phyloP scores from a whole-genome alignment of 2,329 filamentous ascomycete genomes.

The Arthrinium puccinioides region DNA sequence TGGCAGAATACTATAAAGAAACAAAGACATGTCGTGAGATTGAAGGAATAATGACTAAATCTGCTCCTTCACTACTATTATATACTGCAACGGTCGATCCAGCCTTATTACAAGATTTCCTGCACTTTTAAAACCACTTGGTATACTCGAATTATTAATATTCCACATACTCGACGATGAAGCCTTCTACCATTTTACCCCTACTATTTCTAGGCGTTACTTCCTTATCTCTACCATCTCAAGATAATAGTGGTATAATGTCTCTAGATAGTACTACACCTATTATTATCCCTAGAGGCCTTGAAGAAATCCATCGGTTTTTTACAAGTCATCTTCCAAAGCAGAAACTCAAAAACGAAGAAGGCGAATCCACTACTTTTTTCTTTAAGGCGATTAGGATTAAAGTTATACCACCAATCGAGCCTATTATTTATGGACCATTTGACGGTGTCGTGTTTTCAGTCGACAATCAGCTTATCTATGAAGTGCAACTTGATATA shows the following conservation, averaged over 20 bases:
- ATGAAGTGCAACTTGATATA: no score
- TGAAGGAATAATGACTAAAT: not conserved
- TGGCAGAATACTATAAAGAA: not conserved
- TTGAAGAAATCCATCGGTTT: not conserved
- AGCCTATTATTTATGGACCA: no score
- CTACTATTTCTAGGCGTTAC: not conserved
- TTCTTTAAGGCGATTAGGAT: no score
- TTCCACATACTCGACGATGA: not conserved
- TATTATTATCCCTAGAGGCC: not conserved
- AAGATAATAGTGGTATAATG: no score
- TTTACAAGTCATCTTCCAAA: not conserved
- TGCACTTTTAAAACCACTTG: not conserved
- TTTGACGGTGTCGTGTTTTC: no score
- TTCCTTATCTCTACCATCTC: not conserved
- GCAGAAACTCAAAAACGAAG: not conserved
- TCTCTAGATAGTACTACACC: no score
- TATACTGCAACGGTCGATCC: not conserved
- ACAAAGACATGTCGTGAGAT: not conserved
- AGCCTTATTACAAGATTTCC: not conserved
- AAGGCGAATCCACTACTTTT: no score
- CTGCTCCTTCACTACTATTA: not conserved
- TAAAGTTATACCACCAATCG: no score
- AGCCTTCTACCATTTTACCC: not conserved
- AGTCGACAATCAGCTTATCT: no score
- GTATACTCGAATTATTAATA: not conserved